Conservation (phyloP, 345 rosid genomes). For the Adansonia digitata region DNA sequence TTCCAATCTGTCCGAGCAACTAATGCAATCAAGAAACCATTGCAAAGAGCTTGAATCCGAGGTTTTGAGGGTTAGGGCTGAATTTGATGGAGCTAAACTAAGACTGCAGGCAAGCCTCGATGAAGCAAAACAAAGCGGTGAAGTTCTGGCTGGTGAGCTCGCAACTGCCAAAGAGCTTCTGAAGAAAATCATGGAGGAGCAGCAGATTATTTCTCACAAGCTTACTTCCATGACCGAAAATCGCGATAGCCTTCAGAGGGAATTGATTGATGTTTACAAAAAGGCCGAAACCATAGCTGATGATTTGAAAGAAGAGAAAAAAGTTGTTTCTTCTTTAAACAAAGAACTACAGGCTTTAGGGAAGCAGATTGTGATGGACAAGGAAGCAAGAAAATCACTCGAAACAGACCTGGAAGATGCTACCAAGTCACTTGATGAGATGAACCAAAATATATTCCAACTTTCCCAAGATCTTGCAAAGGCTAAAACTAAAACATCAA, state of each 20-base stretch:
- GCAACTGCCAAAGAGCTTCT: constrained; percentile 41
- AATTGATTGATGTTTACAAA: constrained; percentile 31
- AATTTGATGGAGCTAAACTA: constrained; percentile 40
- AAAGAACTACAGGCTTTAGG: constrained; percentile 46
- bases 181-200: constrained; percentile 47
- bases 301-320: constrained; percentile 57
- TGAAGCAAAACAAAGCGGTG: constrained; percentile 39
- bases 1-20: constrained; percentile 47
- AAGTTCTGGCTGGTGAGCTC: constrained; percentile 50
- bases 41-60: constrained; percentile 59
- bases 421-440: constrained; percentile 74
- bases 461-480: constrained; percentile 63
- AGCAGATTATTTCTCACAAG: constrained; percentile 36
- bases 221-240: constrained; percentile 39
- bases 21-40: constrained; percentile 40
- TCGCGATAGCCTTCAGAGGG: constrained; percentile 19
- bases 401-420: constrained; percentile 80
- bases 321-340: constrained; percentile 38
- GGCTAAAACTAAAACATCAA: constrained; percentile 46
- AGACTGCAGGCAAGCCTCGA: constrained; percentile 38
- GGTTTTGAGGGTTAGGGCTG: constrained; percentile 41
- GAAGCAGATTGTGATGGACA: constrained; percentile 59
- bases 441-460: constrained; percentile 55
- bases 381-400: constrained; percentile 57
- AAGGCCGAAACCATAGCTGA: constrained; percentile 49